Conservation (phyloP, 345 rosid species). For the Firmiana major region DNA sequence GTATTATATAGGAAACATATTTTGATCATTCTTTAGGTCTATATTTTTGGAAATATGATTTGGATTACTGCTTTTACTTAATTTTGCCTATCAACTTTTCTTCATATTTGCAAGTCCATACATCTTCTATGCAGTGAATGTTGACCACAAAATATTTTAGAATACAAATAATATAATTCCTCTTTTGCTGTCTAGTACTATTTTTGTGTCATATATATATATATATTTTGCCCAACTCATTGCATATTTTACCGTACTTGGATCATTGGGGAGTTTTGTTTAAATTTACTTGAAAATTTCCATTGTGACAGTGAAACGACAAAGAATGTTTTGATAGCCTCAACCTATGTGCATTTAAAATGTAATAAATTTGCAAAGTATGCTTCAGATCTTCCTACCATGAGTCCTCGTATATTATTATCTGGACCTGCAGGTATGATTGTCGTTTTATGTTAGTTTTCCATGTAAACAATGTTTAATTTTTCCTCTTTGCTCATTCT, state of each 20-base stretch:
- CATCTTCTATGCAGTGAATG: not conserved
- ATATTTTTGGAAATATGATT: not conserved
- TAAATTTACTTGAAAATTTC: constrained; percentile 12
- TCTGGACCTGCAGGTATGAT: constrained; percentile 91
- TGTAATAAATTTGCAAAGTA: constrained; percentile 67
- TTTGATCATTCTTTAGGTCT: not conserved
- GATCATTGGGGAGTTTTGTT: not conserved
- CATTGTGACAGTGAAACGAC: constrained; percentile 69
- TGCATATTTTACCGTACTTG: not conserved
- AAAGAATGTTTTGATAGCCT: constrained; percentile 73
- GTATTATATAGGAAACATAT: not conserved
- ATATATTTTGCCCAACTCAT: not conserved
- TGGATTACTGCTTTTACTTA: not conserved
- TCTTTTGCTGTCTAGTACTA: not conserved
- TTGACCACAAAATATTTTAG: not conserved
- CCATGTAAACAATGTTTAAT: not conserved
- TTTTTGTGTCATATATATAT: not conserved
- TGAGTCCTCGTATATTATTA: constrained; percentile 79
- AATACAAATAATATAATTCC: not conserved
- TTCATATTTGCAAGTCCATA: not conserved
- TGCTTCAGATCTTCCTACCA: constrained; percentile 65
- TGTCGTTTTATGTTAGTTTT: not conserved
- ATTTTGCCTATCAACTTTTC: not conserved
- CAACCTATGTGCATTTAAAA: constrained; percentile 76
- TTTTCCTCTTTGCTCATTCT: not conserved